phyloP scores from a whole-genome alignment of 805 yeast genomes.

The Yarrowia sp. region DNA sequence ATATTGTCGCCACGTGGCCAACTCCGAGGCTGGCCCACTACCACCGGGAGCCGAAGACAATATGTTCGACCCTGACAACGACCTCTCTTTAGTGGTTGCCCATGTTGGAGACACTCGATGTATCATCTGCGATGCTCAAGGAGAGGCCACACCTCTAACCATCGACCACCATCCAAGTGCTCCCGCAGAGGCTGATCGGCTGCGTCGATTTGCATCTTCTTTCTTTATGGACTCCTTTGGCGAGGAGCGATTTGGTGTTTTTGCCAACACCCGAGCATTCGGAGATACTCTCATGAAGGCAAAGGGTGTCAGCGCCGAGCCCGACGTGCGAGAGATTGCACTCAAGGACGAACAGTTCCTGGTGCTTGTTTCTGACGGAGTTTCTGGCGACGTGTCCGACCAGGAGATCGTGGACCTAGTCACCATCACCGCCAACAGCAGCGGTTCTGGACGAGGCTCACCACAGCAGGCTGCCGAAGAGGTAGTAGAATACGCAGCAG shows the following conservation, averaged over 20 bases:
- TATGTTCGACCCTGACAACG: slow-evolving; percentile 22
- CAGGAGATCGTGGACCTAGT: slow-evolving; percentile 89
- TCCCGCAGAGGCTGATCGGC: slow-evolving; percentile 68
- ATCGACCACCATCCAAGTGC: slow-evolving; percentile 84
- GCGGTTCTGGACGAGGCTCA: slow-evolving; percentile 66
- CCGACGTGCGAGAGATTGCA: slow-evolving; percentile 68
- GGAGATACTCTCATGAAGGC: slow-evolving; percentile 82
- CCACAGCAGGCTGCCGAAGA: slow-evolving; percentile 87
- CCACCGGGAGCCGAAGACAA: slow-evolving; percentile 14
- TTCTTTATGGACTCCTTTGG: slow-evolving; percentile 87
- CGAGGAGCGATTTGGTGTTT: slow-evolving; percentile 74
- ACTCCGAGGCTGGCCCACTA: background rate
- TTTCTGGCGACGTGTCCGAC: slow-evolving; percentile 73
- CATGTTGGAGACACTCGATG: slow-evolving; percentile 94
- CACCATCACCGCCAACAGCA: slow-evolving; percentile 52
- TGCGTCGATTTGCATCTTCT: slow-evolving; percentile 60
- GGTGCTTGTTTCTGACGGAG: slow-evolving; percentile 83
- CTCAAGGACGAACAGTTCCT: slow-evolving; percentile 84
- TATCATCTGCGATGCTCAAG: slow-evolving; percentile 74
- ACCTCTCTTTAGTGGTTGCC: slow-evolving; percentile 55
- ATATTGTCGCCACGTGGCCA: slow-evolving; percentile 38
- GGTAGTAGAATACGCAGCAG: slow-evolving; percentile 76
- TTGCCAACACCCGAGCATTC: slow-evolving; percentile 90
- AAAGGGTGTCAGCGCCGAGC: slow-evolving; percentile 87
- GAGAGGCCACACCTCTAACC: slow-evolving; percentile 75